Evolutionary conservation across 495 filamentous ascomycete species (phyloP), one percentile per base, ranked within the genome.

Genomic region (Lophiostoma macrostomum): DNA sequence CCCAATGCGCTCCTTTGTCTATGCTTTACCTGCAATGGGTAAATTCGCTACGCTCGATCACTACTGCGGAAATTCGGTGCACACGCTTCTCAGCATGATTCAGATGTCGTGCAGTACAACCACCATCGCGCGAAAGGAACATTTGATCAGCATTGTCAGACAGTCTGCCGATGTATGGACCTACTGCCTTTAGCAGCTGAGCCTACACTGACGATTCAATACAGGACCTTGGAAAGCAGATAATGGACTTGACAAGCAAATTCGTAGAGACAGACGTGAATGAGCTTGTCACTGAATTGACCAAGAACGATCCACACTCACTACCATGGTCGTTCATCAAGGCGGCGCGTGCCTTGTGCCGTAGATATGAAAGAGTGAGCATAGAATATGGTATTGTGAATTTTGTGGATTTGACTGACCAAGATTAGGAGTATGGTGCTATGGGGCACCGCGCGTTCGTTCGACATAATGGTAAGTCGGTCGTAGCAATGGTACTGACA

Each of bases 11-110:
- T n/a, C 10, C 5, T 25, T 28, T 27, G 27, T 50, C 11, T 50
- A 24, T 24, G 30, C 31, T 2, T 13, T 25, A 20, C 46, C 46
- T 16, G 23, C 46, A 3, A 38, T n/a, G 6, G 31, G 46, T 11
- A 50, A 38, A 27, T 50, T 50, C 23, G 32, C 18, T 6, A 37
- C 46, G 4, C 30, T 50, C 10, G 20, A 37, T 11, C 34, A 50
- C 20, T 27, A 23, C 46, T 38, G 46, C n/a, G 18, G 24, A 20
- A 37, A 4, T 19, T 37, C 46, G 4, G 10, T 50, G 4, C 31
- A 13, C 4, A 38, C 34, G 8, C 14, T 37, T 11, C 30, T 50
- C 4, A 50, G 22, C 20, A 39, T 23, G 1, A 37, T 50, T 11
- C 31, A 39, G 18, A 37, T 50, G 8, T 48, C 34, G 6, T 37